Conservation (phyloP, 2,329 filamentous ascomycete species). For the Fusarium coicis region DNA sequence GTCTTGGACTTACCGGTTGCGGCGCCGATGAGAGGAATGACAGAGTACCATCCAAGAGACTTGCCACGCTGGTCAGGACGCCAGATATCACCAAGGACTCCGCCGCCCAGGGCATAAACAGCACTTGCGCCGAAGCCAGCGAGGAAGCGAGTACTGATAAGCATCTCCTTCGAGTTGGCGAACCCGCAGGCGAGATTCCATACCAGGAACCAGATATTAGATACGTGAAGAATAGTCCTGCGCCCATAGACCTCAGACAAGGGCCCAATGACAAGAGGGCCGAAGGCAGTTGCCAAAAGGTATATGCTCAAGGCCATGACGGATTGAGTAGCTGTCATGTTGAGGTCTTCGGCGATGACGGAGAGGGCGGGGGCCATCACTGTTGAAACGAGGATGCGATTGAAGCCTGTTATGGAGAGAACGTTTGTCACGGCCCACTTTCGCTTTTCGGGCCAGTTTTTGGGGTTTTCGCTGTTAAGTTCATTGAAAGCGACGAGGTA, state of each 20-base stretch:
- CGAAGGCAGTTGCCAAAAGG: conserved; percentile 56
- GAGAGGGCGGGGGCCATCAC: conserved; percentile 63
- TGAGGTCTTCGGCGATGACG: conserved; percentile 61
- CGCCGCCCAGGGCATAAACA: conserved; percentile 58
- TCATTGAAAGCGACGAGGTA: conserved; percentile 45
- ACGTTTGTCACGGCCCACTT: conserved; percentile 63
- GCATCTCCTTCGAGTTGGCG: conserved; percentile 50
- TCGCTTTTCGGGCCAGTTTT: conserved; percentile 51
- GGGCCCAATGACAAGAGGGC: conserved; percentile 56
- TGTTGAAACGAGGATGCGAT: conserved; percentile 62
- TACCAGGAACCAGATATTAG: conserved; percentile 61
- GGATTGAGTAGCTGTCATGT: conserved; percentile 60
- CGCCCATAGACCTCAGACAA: conserved; percentile 62
- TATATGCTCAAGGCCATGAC: conserved; percentile 60
- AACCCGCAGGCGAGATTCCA: conserved; percentile 61
- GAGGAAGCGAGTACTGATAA: conserved; percentile 59
- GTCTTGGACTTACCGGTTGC: conserved; percentile 46
- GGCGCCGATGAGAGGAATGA: conserved; percentile 54
- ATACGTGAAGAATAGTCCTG: conserved; percentile 52
- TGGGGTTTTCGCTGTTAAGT: conserved; percentile 51
- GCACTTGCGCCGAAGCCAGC: conserved; percentile 60
- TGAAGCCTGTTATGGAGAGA: conserved; percentile 61
- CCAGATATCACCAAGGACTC: conserved; percentile 60
- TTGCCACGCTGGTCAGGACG: conserved; percentile 56
- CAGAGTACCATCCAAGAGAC: conserved; percentile 51